Percentiles rank a stretch among this genome's conserved stretches.
These are phyloP conservation scores for Lyophyllum shimeji DNA, from an alignment of 768 basidiomycete species.

Conservation along the genomic window DNA sequence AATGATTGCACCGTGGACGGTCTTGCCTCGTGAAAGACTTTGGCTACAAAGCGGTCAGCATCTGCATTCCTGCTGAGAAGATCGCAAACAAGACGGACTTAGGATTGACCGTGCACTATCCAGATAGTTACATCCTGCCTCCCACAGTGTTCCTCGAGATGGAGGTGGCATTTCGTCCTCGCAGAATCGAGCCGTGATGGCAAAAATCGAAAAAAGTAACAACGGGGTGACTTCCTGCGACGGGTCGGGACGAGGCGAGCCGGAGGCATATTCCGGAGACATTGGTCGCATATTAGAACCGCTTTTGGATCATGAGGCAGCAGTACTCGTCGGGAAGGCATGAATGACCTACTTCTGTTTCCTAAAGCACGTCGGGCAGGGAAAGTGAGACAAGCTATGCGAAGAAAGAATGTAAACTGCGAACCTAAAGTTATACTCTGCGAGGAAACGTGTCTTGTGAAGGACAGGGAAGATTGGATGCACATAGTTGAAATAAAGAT, in stretches of 20 bases:
- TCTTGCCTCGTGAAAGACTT: slow-evolving; percentile 64
- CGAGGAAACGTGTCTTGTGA: slow-evolving; percentile 68
- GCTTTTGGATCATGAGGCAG: background rate
- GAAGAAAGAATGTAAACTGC: slow-evolving; percentile 9
- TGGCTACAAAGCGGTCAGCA: slow-evolving; percentile 34
- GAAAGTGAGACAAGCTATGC: background rate
- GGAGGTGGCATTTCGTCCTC: slow-evolving; percentile 48
- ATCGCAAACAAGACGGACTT: slow-evolving; percentile 38
- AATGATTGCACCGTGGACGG: slow-evolving; percentile 81
- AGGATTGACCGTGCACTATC: slow-evolving; percentile 61
- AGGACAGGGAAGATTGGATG: slow-evolving; percentile 84
- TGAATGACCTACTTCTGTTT: slow-evolving; percentile 16
- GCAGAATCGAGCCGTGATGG: slow-evolving; percentile 74
- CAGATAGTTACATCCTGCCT: slow-evolving; percentile 65
- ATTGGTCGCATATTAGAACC: slow-evolving; percentile 15
- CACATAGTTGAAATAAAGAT: slow-evolving; percentile 79
- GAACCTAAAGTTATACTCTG: slow-evolving; percentile 59
- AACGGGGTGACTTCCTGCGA: slow-evolving; percentile 68
- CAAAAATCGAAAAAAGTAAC: slow-evolving; percentile 77
- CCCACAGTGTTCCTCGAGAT: slow-evolving; percentile 61
- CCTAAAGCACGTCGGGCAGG: no score
- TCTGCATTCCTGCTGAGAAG: slow-evolving; percentile 7
- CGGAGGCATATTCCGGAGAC: slow-evolving; percentile 28
- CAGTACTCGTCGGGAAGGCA: background rate
- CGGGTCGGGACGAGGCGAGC: slow-evolving; percentile 45